phyloP scores from a whole-genome alignment of 1,284 basidiomycete genomes.

The Golubevia pallescens region DNA sequence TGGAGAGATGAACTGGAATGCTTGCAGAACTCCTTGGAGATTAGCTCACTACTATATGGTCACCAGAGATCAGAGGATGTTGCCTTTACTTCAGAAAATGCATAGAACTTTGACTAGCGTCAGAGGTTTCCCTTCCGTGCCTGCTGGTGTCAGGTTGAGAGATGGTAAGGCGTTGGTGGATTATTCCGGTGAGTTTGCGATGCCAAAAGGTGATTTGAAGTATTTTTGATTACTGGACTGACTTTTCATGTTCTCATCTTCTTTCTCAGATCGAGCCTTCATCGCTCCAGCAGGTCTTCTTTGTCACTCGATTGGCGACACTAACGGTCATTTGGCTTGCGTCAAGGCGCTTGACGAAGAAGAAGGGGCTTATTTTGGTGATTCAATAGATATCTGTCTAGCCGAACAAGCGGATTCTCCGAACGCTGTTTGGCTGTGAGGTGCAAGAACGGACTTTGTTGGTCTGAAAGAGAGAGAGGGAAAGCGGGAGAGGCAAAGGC shows the following conservation, averaged over 20 bases:
- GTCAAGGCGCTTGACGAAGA: slow-evolving; percentile 25
- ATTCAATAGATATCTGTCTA: slow-evolving; percentile 46
- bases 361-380: slow-evolving; percentile 43
- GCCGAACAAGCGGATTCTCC: slow-evolving; percentile 31
- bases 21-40: slow-evolving; percentile 52
- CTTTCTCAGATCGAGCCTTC: slow-evolving; percentile 33
- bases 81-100: slow-evolving; percentile 35
- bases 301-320: slow-evolving; percentile 38
- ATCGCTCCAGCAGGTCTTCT: slow-evolving; percentile 46
- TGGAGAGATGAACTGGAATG: slow-evolving; percentile 50
- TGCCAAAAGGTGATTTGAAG: not conserved
- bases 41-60: slow-evolving; percentile 48
- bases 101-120: slow-evolving; percentile 17
- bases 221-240: not conserved
- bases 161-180: slow-evolving; percentile 28
- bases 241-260: not conserved
- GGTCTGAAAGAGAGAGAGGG: no score
- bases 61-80: slow-evolving; percentile 32
- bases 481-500: no score
- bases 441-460: no score
- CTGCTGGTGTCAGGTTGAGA: slow-evolving; percentile 31
- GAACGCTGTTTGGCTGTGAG: not conserved
- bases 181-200: slow-evolving; percentile 18
- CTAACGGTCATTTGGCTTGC: slow-evolving; percentile 19
- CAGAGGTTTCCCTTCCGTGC: slow-evolving; percentile 35